Percentiles rank a stretch among this genome's conserved stretches.
Evolutionary conservation across 176 grass and related monocot genomes (phyloP).

Genomic region (Triticum turgidum): DNA sequence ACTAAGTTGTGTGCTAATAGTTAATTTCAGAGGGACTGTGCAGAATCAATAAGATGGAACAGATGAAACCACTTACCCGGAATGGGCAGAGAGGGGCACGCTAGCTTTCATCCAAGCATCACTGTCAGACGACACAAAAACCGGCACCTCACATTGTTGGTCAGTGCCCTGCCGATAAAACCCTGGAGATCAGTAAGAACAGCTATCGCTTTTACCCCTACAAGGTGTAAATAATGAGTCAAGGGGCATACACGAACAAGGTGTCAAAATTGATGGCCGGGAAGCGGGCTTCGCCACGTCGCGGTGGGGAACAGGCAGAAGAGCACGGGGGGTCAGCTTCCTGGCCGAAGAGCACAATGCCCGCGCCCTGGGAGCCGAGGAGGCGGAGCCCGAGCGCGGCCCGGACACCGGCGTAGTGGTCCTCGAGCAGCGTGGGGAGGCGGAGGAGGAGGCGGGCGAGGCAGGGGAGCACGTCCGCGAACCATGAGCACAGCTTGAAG

Average conservation of each 20-base stretch:
- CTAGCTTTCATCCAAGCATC: slow-evolving; percentile 63
- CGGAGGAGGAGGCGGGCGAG: slow-evolving; percentile 64
- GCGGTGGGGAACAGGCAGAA: slow-evolving; percentile 88
- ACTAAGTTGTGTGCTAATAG: not conserved
- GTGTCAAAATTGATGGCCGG: slow-evolving; percentile 74
- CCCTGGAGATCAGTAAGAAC: too few species aligned
- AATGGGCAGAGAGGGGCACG: slow-evolving; percentile 64
- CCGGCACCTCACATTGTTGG: too few species aligned
- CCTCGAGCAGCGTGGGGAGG: slow-evolving; percentile 55
- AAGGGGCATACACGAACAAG: slow-evolving; percentile 64
- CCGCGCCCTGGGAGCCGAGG: slow-evolving; percentile 50
- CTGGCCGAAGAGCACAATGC: slow-evolving; percentile 43
- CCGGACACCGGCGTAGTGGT: slow-evolving; percentile 38
- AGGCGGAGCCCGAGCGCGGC: slow-evolving; percentile 50
- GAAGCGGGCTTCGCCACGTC: slow-evolving; percentile 40
- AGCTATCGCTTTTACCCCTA: too few species aligned
- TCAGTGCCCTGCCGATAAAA: too few species aligned
- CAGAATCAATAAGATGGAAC: not conserved
- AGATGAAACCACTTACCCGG: slow-evolving; percentile 41
- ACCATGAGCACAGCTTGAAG: not conserved
- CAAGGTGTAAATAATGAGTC: not conserved
- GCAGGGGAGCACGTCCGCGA: slow-evolving; percentile 14
- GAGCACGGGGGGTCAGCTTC: slow-evolving; percentile 15
- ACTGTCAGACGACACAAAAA: not conserved
- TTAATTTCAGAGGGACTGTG: not conserved